A percentile compares a stretch with the other conserved stretches of the same genome.
Conservation (phyloP, 2,329 filamentous ascomycete species). For the Diaporthe aspalathi region DNA sequence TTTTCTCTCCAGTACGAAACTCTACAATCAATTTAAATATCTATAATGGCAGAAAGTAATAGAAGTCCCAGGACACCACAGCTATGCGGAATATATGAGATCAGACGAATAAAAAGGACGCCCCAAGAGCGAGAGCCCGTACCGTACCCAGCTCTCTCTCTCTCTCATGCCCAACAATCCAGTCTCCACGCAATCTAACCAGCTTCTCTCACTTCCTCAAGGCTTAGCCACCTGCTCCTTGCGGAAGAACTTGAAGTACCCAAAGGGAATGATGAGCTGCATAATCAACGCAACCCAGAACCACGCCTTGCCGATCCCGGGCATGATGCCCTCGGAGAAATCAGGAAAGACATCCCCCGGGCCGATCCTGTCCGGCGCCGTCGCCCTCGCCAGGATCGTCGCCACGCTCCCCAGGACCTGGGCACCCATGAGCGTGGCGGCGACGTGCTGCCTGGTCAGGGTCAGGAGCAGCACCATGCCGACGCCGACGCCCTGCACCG, state of each 20-base stretch:
- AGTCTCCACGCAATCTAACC: neutral
- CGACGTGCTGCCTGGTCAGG: conserved; percentile 72
- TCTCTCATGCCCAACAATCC: neutral
- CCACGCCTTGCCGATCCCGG: conserved; percentile 61
- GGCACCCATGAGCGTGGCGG: conserved; percentile 69
- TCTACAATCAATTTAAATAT: neutral
- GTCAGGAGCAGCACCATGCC: conserved; percentile 76
- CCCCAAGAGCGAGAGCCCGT: neutral
- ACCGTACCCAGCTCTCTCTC: neutral
- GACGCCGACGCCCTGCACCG: conserved; percentile 73
- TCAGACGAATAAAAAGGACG: neutral
- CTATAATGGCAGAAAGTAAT: neutral
- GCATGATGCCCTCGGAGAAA: conserved; percentile 60
- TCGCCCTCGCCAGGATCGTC: conserved; percentile 71
- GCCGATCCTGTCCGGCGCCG: conserved; percentile 69
- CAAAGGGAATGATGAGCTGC: conserved; percentile 69
- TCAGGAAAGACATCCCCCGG: conserved; percentile 73
- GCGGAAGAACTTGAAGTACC: conserved; percentile 66
- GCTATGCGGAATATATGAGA: neutral
- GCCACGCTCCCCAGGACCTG: conserved; percentile 71
- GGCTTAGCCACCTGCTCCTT: conserved; percentile 69
- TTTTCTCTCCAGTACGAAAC: neutral
- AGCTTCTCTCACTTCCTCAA: conserved; percentile 41
- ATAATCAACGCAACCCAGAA: conserved; percentile 71
- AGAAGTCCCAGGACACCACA: neutral